Percentiles rank a stretch among this genome's conserved stretches.
Evolutionary conservation across 129 eudicot genomes (phyloP).

Genomic region (Centella asiatica): DNA sequence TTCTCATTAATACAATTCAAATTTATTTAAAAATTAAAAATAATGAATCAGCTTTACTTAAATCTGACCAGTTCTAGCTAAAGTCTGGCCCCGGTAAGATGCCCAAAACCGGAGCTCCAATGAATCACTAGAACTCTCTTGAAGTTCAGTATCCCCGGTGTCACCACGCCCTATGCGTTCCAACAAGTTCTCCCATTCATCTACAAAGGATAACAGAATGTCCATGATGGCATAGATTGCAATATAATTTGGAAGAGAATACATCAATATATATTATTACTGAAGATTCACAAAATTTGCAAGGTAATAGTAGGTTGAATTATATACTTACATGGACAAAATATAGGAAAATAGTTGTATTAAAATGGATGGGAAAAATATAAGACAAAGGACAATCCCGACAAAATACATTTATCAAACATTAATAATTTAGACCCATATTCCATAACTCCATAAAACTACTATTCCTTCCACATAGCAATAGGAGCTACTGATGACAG

Average conservation of each 20-base stretch:
- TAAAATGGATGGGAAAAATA: too few relatives aligned
- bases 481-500: too few relatives aligned
- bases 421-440: too few relatives aligned
- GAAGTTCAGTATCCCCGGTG: constrained; percentile 66
- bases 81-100: constrained; percentile 96
- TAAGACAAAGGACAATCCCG: too few relatives aligned
- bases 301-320: not conserved
- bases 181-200: constrained; percentile 92
- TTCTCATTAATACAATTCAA: not conserved
- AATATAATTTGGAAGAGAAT: not conserved
- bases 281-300: not conserved
- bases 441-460: too few relatives aligned
- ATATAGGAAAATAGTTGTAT: too few relatives aligned
- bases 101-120: constrained; percentile 97
- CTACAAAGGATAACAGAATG: constrained; percentile 22
- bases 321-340: too few relatives aligned
- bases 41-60: not conserved
- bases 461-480: too few relatives aligned
- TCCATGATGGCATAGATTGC: not conserved
- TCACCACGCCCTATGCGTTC: constrained; percentile 75
- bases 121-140: constrained; percentile 57
- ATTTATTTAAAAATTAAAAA: not conserved
- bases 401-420: too few relatives aligned
- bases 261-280: not conserved
- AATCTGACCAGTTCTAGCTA: constrained; percentile 83